phyloP scores from a whole-genome alignment of 2,329 filamentous ascomycete species.

The Sclerotinia trifoliorum region DNA sequence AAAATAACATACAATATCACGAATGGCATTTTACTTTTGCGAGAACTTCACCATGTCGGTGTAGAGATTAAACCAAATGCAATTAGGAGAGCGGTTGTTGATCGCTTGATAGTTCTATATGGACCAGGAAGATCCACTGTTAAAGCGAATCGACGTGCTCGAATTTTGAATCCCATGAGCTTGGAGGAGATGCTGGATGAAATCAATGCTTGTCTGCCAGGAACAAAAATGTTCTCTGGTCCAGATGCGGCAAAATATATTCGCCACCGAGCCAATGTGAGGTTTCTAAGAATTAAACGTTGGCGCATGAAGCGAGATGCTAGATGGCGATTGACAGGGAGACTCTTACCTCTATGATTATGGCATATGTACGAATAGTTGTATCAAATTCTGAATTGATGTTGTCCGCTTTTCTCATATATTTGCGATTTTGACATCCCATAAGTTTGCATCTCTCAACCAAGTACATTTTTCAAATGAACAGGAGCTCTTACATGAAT shows the following conservation, averaged over 20 bases:
- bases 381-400: background rate
- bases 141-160: slow-evolving; percentile 28
- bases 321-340: slow-evolving; percentile 6
- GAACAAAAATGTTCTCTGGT: slow-evolving; percentile 16
- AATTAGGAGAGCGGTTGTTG: slow-evolving; percentile 30
- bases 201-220: slow-evolving; percentile 32
- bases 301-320: slow-evolving; percentile 6
- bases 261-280: slow-evolving; percentile 1
- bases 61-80: slow-evolving; percentile 27
- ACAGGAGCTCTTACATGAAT: no score
- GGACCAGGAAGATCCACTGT: slow-evolving; percentile 31
- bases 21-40: slow-evolving; percentile 35
- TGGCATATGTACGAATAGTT: background rate
- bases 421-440: background rate
- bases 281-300: slow-evolving; percentile 5
- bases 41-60: slow-evolving; percentile 30
- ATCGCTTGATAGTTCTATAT: slow-evolving; percentile 35
- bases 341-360: background rate
- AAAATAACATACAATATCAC: slow-evolving; percentile 23
- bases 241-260: slow-evolving; percentile 13
- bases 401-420: background rate
- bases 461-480: no score
- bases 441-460: background rate
- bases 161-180: slow-evolving; percentile 12
- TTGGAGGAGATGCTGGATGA: slow-evolving; percentile 28